These are phyloP conservation scores for Coniella lustricola DNA, from an alignment of 2,329 filamentous ascomycete species.

Conservation along the genomic window DNA sequence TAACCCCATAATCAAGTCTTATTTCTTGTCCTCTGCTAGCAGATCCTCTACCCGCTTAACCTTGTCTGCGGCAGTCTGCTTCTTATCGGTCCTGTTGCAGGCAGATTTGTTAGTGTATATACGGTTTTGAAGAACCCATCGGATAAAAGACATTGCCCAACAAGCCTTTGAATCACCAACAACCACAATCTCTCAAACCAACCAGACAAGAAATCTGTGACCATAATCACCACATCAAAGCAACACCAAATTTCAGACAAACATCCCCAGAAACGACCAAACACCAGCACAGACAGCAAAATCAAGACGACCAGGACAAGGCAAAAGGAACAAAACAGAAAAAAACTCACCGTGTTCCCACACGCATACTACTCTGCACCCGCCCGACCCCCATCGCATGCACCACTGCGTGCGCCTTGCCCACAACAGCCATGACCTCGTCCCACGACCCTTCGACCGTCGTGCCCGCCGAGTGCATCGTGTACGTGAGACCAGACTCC, in stretches of 20 bases:
- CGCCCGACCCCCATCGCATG: slow-evolving; percentile 71
- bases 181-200: too few relatives aligned
- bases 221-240: too few relatives aligned
- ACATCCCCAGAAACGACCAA: slow-evolving; percentile 1
- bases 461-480: slow-evolving; percentile 90
- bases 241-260: too few relatives aligned
- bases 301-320: not conserved
- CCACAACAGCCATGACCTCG: slow-evolving; percentile 74
- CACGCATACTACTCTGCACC: slow-evolving; percentile 82
- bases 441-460: slow-evolving; percentile 93
- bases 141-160: not conserved
- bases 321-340: not conserved
- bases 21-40: slow-evolving; percentile 27
- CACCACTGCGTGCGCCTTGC: slow-evolving; percentile 75
- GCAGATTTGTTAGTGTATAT: not conserved
- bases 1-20: not conserved
- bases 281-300: not conserved
- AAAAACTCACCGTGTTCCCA: slow-evolving; percentile 63
- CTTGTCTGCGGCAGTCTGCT: slow-evolving; percentile 74
- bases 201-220: too few relatives aligned
- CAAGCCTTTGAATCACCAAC: too few relatives aligned
- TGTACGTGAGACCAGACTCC: slow-evolving; percentile 71
- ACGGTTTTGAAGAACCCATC: not conserved
- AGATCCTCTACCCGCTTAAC: slow-evolving; percentile 54
- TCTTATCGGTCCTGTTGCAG: slow-evolving; percentile 73